Percentiles rank a stretch among this genome's conserved stretches.
phyloP scores from a whole-genome alignment of 345 rosid genomes.

The Excoecaria agallocha region DNA sequence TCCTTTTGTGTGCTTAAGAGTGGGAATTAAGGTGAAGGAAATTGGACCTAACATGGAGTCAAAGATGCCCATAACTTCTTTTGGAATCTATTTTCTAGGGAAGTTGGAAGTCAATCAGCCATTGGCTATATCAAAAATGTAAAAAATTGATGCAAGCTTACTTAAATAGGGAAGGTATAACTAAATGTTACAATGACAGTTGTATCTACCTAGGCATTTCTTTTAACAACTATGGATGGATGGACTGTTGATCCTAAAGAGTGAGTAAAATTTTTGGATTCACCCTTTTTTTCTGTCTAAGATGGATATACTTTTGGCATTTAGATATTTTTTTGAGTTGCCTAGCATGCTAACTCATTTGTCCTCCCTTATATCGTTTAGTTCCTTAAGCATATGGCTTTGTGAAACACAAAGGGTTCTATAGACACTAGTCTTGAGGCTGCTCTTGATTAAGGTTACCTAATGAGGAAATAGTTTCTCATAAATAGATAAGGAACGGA shows the following conservation, averaged over 20 bases:
- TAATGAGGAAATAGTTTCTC: no score
- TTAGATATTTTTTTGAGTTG: background rate
- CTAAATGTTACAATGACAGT: slow-evolving; percentile 52
- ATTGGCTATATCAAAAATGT: background rate
- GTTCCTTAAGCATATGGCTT: background rate
- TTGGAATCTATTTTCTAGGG: background rate
- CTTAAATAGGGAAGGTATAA: background rate
- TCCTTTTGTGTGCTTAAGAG: background rate
- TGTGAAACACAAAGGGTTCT: background rate
- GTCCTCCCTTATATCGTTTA: background rate
- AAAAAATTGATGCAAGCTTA: background rate
- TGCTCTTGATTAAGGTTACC: no score
- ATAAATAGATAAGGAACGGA: no score
- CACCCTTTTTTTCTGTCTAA: background rate
- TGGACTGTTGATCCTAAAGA: slow-evolving; percentile 57
- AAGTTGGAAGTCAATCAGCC: background rate
- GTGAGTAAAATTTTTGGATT: slow-evolving; percentile 41
- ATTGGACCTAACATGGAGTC: background rate
- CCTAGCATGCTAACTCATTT: background rate
- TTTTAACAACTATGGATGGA: slow-evolving; percentile 62
- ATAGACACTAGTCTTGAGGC: no score
- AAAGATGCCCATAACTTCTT: no score
- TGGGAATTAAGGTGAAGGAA: background rate
- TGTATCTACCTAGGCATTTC: slow-evolving; percentile 93
- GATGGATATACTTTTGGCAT: background rate